These are phyloP conservation scores for Tephrocybe sp. DNA, from an alignment of 768 basidiomycete genomes.

Conservation along the genomic window DNA sequence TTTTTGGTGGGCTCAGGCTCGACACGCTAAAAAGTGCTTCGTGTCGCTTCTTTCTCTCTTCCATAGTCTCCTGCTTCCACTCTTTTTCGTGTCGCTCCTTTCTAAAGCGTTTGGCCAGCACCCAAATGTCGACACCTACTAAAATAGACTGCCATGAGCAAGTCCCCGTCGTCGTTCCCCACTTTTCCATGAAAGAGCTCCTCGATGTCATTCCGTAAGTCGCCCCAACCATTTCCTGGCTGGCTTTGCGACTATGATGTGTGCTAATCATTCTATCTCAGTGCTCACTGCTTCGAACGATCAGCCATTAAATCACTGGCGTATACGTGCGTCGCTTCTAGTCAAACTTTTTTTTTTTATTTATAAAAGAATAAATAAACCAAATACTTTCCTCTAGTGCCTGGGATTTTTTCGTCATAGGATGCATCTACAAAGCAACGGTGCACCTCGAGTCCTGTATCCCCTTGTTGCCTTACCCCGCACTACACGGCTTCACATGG, in stretches of 20 bases:
- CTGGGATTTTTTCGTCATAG: constrained; percentile 75
- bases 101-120: too few relatives aligned
- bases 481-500: constrained; percentile 58
- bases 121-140: too few relatives aligned
- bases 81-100: too few relatives aligned
- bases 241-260: background rate
- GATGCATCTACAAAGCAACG: constrained; percentile 65
- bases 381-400: constrained; percentile 36
- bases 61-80: too few relatives aligned
- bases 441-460: constrained; percentile 62
- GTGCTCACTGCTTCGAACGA: constrained; percentile 87
- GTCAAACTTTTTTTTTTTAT: background rate
- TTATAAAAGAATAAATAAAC: background rate
- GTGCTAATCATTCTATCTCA: constrained; percentile 22
- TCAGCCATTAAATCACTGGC: constrained; percentile 75
- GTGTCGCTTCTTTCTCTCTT: too few relatives aligned
- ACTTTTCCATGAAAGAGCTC: constrained; percentile 85
- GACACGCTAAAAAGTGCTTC: too few relatives aligned
- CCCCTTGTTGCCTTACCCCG: constrained; percentile 55
- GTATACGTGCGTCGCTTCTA: constrained; percentile 60
- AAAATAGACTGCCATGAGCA: constrained; percentile 35
- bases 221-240: constrained; percentile 4
- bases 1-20: too few relatives aligned
- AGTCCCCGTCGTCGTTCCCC: constrained; percentile 66
- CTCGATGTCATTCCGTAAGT: constrained; percentile 83